Evolutionary conservation across 169 alveolate genomes (phyloP), one percentile per base, ranked within the genome.

Genomic region (Babesia ovis): DNA sequence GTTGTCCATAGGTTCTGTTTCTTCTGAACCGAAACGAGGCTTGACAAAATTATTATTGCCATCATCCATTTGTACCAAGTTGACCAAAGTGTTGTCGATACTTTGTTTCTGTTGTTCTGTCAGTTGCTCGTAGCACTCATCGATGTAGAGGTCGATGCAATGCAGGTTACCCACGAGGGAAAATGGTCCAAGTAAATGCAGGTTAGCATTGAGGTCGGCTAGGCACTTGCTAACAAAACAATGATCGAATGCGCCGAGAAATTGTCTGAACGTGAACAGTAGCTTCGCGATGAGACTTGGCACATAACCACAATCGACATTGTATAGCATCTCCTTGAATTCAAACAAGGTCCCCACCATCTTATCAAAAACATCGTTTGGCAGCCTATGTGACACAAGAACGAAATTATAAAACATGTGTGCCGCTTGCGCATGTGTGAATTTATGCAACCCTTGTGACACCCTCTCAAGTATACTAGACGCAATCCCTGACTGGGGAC

Each of bases 171-270:
- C 87, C 18, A 69, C 50, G 9, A 79, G 54, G 0, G 82, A 68
- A 34, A 59, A 69, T 6, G 75, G 83, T 6, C 60, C 87, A 0
- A 79, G 34, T 43, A 69, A 61, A 20, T 79, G 82, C 67, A 79
- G 35, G 50, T 79, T 79, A 11, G 77, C 77, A 58, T 62, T 71
- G 11, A 71, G 64, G 67, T 79, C 87, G 22, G 83, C 62, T 27
- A 79, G 68, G 37, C 83, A 79, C 51, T 68, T 79, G 34, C 64
- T 66, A 29, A 79, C 70, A 23, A 79, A 61, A 16, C 45, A n/a
- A 37, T 48, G 54, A 25, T 79, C 87, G 29, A 37, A 43, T 18
- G 25, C 43, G n/a, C 45, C 32, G 12, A 79, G 29, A 22, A 79
- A 60, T 25, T 20, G 34, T 59, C 45, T 41, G 31, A 34, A 50